Conservation (phyloP, 1,284 basidiomycete species). For the Coniophora puteana region DNA sequence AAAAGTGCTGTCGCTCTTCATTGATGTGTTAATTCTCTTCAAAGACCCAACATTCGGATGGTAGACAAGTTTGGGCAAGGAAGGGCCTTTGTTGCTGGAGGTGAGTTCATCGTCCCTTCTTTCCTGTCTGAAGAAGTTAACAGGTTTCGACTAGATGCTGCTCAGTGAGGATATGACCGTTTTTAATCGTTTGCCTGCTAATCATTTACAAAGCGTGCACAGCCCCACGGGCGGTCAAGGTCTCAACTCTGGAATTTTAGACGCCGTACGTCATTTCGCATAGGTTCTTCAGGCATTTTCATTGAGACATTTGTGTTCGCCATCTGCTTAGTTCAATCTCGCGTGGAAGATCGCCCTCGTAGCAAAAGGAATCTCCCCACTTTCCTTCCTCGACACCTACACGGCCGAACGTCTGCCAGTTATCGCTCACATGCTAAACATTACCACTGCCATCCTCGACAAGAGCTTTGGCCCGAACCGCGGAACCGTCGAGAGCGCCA, state of each 20-base stretch:
- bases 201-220: too few species aligned
- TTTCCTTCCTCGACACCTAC: conserved; percentile 25
- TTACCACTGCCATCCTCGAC: conserved; percentile 5
- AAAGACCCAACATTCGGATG: conserved; percentile 36
- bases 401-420: conserved; percentile 30
- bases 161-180: too few species aligned
- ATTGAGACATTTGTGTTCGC: conserved; percentile 15
- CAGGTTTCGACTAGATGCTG: too few species aligned
- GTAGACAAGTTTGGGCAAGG: conserved; percentile 31
- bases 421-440: conserved; percentile 23
- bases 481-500: conserved; percentile 9
- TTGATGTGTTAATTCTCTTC: background rate
- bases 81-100: conserved; percentile 32
- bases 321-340: conserved; percentile 27
- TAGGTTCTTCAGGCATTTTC: background rate
- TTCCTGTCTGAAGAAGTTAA: too few species aligned
- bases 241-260: conserved; percentile 22
- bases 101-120: too few species aligned
- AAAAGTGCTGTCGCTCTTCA: background rate
- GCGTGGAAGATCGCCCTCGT: too few species aligned
- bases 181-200: background rate
- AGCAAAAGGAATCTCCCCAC: conserved; percentile 19
- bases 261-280: conserved; percentile 11
- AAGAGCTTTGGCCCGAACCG: background rate
- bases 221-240: conserved; percentile 14